Evolutionary conservation across 768 basidiomycete species (phyloP).

Genomic region (Mycena rosella): DNA sequence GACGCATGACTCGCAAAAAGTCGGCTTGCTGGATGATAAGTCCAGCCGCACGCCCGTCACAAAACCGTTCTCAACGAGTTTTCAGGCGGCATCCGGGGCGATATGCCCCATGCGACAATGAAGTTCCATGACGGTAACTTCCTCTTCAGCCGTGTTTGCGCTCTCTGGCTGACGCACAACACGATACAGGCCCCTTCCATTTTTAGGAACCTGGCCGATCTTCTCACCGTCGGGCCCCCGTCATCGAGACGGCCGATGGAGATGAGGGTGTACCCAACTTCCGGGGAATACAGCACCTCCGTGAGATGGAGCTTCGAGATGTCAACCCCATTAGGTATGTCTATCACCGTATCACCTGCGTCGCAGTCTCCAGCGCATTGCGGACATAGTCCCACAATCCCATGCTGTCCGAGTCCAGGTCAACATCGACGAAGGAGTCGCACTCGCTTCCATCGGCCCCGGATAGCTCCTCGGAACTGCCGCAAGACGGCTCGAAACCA

Average conservation of each 20-base stretch:
- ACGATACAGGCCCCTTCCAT: conserved; percentile 13
- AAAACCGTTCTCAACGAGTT: conserved; percentile 42
- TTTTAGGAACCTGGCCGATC: conserved; percentile 13
- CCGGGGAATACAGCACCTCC: conserved; percentile 53
- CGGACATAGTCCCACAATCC: neutral
- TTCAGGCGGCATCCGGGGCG: conserved; percentile 35
- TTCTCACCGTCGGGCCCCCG: conserved; percentile 18
- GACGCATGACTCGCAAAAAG: conserved; percentile 42
- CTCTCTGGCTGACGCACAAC: conserved; percentile 29
- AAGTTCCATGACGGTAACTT: conserved; percentile 37
- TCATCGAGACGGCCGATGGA: conserved; percentile 54
- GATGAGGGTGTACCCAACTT: conserved; percentile 53
- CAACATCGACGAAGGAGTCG: conserved; percentile 25
- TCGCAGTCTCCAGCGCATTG: neutral
- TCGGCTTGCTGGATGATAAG: conserved; percentile 2
- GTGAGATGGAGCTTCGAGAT: conserved; percentile 42
- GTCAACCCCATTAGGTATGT: conserved; percentile 50
- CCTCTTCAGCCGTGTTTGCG: conserved; percentile 36
- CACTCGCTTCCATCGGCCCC: conserved; percentile 20
- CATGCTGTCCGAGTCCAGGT: conserved; percentile 24
- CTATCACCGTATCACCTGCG: conserved; percentile 46
- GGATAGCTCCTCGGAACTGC: conserved; percentile 28
- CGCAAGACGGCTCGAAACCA: conserved; percentile 4
- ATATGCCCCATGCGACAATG: conserved; percentile 49
- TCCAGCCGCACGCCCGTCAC: conserved; percentile 34